Evolutionary conservation across 2,329 filamentous ascomycete genomes (phyloP).

Genomic region (Aspergillus fumigatus): DNA sequence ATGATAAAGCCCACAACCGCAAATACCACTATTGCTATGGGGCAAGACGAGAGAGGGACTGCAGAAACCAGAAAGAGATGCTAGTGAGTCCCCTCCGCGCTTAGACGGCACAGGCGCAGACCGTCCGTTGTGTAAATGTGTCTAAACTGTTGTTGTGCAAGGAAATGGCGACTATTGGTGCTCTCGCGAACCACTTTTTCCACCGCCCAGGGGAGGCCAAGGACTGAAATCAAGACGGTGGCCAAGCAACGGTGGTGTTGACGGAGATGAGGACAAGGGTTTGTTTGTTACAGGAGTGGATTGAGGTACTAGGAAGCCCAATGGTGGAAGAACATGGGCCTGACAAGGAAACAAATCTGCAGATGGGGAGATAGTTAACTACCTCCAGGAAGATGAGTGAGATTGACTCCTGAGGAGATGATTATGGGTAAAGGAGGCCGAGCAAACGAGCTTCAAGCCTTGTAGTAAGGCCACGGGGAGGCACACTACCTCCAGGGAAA

Average conservation of each 20-base stretch:
- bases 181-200: not conserved
- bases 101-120: not conserved
- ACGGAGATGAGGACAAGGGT: not conserved
- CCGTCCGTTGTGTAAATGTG: not conserved
- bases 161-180: not conserved
- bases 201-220: not conserved
- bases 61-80: not conserved
- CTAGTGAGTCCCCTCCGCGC: not conserved
- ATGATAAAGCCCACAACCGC: not conserved
- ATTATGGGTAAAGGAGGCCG: too few relatives aligned
- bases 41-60: not conserved
- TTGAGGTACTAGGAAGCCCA: not conserved
- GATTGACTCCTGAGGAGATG: not conserved
- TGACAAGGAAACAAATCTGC: not conserved
- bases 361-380: not conserved
- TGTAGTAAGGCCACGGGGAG: not conserved
- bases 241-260: not conserved
- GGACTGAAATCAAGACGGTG: not conserved
- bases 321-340: slow-evolving; percentile 1
- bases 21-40: not conserved
- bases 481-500: too few relatives aligned
- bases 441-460: not conserved
- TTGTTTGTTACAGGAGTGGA: not conserved
- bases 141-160: not conserved
- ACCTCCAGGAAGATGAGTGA: not conserved